A percentile compares a stretch with the other conserved stretches of the same genome.
Evolutionary conservation across 2,329 filamentous ascomycete species (phyloP).

Genomic region (Pseudogymnoascus sp.): DNA sequence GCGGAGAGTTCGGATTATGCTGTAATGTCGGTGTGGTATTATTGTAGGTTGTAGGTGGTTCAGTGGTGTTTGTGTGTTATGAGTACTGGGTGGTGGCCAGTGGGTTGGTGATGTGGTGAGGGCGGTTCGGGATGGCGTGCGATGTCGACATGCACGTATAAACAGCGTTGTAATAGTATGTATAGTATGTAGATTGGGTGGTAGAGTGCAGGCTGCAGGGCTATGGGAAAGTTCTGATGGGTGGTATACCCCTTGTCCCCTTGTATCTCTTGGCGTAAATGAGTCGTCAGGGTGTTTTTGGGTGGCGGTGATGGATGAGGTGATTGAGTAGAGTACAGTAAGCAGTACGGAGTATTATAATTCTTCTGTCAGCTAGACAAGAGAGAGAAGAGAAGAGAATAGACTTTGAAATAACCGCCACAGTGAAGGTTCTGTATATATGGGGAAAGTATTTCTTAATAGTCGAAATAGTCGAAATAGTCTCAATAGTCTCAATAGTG

Average conservation of each 20-base stretch:
- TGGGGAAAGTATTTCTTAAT: background rate
- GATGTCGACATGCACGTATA: slow-evolving; percentile 2
- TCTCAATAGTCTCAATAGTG: too few relatives aligned
- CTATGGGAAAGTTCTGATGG: background rate
- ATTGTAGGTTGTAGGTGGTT: background rate
- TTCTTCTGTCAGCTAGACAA: background rate
- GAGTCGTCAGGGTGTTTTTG: background rate
- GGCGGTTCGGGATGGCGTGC: background rate
- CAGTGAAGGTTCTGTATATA: background rate
- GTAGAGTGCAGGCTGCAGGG: background rate
- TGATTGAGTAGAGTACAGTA: background rate
- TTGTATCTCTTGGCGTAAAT: background rate
- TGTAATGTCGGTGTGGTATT: background rate
- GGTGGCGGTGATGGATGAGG: slow-evolving; percentile 14
- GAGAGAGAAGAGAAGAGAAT: background rate
- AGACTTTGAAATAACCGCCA: background rate
- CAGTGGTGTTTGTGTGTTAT: background rate
- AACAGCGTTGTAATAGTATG: too few relatives aligned
- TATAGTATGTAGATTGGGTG: background rate
- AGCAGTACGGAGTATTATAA: background rate
- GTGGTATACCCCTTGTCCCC: background rate
- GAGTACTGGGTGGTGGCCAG: background rate
- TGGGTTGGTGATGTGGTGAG: background rate
- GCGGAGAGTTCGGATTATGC: background rate
- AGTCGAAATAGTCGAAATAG: too few relatives aligned